A percentile compares a stretch with the other conserved stretches of the same genome.
Conservation (phyloP, 2,329 filamentous ascomycete species). For the Cladosporium sp. region DNA sequence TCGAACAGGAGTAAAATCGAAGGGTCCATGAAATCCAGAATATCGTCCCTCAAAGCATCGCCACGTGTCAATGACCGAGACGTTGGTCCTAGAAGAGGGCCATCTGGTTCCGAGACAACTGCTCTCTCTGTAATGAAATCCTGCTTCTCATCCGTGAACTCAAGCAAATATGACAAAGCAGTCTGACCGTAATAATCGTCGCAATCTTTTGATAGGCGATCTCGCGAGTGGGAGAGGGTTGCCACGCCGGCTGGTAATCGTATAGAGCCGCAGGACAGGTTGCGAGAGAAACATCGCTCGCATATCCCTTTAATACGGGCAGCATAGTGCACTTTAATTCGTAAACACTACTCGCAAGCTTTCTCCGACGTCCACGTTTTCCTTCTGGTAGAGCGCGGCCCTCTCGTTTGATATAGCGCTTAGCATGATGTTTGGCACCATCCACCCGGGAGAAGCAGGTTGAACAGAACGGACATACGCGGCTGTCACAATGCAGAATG, state of each 20-base stretch:
- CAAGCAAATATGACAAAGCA: constrained; percentile 7
- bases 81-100: background rate
- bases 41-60: background rate
- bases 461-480: constrained; percentile 13
- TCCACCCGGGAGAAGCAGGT: constrained; percentile 8
- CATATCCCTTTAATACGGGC: background rate
- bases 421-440: constrained; percentile 6
- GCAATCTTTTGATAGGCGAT: background rate
- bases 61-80: background rate
- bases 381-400: background rate
- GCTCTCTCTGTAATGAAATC: constrained; percentile 12
- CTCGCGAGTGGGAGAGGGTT: too few species aligned
- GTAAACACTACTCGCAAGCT: constrained; percentile 6
- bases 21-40: background rate
- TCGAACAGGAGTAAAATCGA: background rate
- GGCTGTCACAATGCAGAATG: background rate
- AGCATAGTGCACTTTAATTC: constrained; percentile 11
- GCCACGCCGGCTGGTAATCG: too few species aligned
- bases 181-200: background rate
- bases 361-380: constrained; percentile 5
- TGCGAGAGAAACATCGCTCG: constrained; percentile 21
- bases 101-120: constrained; percentile 7
- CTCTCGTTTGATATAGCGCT: constrained; percentile 1
- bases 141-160: constrained; percentile 10
- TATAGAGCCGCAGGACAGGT: constrained; percentile 1